Percentiles rank a stretch among this genome's conserved stretches.
phyloP scores from a whole-genome alignment of 2,329 filamentous ascomycete species.

The Alternaria tenuissima region DNA sequence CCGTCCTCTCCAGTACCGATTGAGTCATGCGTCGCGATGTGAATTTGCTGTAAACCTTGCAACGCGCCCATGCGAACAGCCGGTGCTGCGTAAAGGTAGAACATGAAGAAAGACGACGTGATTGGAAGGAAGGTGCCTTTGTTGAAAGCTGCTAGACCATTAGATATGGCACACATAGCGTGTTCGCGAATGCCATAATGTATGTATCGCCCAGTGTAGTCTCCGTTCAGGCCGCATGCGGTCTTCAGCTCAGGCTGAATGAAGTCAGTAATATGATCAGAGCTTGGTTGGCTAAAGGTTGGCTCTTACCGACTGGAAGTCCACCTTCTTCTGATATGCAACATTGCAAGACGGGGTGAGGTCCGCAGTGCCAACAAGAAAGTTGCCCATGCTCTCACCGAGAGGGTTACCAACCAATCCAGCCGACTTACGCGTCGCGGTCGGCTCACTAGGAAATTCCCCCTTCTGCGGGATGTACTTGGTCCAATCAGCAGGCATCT shows the following conservation, averaged over 20 bases:
- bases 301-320: constrained; percentile 52
- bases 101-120: constrained; percentile 68
- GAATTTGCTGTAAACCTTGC: constrained; percentile 64
- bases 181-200: constrained; percentile 51
- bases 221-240: constrained; percentile 61
- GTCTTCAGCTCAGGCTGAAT: constrained; percentile 40
- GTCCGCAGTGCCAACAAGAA: constrained; percentile 77
- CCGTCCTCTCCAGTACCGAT: constrained; percentile 65
- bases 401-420: constrained; percentile 9
- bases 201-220: constrained; percentile 63
- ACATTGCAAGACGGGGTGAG: constrained; percentile 61
- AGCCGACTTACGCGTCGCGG: constrained; percentile 59
- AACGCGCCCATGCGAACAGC: constrained; percentile 69
- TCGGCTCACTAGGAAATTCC: constrained; percentile 56
- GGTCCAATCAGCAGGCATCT: constrained; percentile 58
- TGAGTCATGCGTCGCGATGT: constrained; percentile 67
- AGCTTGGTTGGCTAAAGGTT: neutral
- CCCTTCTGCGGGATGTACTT: constrained; percentile 58
- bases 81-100: constrained; percentile 66
- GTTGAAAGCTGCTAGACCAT: constrained; percentile 63
- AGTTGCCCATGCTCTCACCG: constrained; percentile 51
- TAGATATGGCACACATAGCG: constrained; percentile 51
- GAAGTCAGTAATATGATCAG: neutral
- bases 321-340: constrained; percentile 56
- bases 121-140: constrained; percentile 62